These are phyloP conservation scores for Cyberlindnera misumaiensis DNA, from an alignment of 805 yeast genomes.

Conservation along the genomic window DNA sequence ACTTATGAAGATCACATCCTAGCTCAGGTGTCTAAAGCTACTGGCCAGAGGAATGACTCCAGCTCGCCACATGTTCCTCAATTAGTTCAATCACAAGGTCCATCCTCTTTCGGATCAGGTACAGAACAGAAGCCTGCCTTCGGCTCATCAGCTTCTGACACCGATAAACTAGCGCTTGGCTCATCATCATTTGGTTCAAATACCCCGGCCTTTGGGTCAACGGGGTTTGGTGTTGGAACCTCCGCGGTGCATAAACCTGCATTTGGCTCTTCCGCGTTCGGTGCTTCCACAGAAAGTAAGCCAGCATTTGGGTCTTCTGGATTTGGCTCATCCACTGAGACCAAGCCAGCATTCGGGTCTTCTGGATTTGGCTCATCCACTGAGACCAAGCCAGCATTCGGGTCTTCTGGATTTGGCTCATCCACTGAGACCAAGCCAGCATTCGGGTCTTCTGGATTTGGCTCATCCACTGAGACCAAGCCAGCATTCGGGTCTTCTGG, in stretches of 20 bases:
- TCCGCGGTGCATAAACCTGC: background rate
- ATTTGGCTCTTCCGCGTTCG: constrained; percentile 14
- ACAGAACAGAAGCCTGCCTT: too few species aligned
- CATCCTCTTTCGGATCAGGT: too few species aligned
- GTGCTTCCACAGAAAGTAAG: constrained; percentile 14
- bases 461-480: constrained; percentile 4
- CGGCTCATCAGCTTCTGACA: background rate
- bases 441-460: constrained; percentile 18
- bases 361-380: constrained; percentile 19
- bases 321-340: constrained; percentile 11
- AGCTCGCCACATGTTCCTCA: background rate
- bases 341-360: constrained; percentile 7
- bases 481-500: constrained; percentile 5
- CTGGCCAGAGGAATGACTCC: background rate
- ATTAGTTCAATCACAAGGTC: too few species aligned
- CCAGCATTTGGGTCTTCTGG: constrained; percentile 9
- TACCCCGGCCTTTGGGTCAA: constrained; percentile 8
- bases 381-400: constrained; percentile 2
- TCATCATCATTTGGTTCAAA: constrained; percentile 3
- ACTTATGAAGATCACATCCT: constrained; percentile 7
- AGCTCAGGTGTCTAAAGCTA: background rate
- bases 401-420: constrained; percentile 19
- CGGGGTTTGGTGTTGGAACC: constrained; percentile 14
- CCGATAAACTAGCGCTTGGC: constrained; percentile 12
- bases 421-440: constrained; percentile 1